These are phyloP conservation scores for Colletotrichum scovillei DNA, from an alignment of 2,329 filamentous ascomycete species.

Conservation along the genomic window DNA sequence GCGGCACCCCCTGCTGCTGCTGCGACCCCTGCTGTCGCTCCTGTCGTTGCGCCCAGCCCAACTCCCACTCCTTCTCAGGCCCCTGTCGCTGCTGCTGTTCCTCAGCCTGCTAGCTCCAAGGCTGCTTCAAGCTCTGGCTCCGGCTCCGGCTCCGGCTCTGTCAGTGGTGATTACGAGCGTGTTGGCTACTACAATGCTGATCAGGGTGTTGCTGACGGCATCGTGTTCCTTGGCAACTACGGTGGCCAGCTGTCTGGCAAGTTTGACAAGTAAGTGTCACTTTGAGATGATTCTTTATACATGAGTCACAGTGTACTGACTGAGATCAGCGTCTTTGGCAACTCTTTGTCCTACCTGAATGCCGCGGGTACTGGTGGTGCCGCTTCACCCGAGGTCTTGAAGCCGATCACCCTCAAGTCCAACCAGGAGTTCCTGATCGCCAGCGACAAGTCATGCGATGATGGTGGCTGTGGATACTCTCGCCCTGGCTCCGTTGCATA, in stretches of 20 bases:
- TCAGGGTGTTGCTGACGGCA: conserved; percentile 51
- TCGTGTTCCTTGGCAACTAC: conserved; percentile 62
- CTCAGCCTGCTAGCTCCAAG: conserved; percentile 16
- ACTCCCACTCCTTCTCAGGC: conserved; percentile 35
- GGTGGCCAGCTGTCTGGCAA: conserved; percentile 56
- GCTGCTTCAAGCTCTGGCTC: conserved; percentile 2
- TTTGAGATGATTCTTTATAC: not conserved
- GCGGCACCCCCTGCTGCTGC: conserved; percentile 2
- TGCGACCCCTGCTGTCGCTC: conserved; percentile 35
- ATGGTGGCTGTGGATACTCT: conserved; percentile 54
- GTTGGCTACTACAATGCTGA: conserved; percentile 58
- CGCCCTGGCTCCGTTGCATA: conserved; percentile 57
- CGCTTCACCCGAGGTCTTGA: conserved; percentile 51
- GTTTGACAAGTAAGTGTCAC: conserved; percentile 53
- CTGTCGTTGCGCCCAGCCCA: conserved; percentile 21
- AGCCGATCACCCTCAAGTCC: conserved; percentile 53
- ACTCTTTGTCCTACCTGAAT: conserved; percentile 58
- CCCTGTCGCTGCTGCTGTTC: conserved; percentile 16
- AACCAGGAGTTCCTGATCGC: conserved; percentile 59
- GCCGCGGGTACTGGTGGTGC: conserved; percentile 53
- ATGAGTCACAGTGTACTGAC: not conserved
- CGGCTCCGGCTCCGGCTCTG: not conserved
- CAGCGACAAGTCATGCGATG: conserved; percentile 55
- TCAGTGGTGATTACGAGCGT: conserved; percentile 51
- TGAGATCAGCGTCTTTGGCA: conserved; percentile 52